Conservation (phyloP, 2,329 filamentous ascomycete genomes). For the Exophiala mesophila region DNA sequence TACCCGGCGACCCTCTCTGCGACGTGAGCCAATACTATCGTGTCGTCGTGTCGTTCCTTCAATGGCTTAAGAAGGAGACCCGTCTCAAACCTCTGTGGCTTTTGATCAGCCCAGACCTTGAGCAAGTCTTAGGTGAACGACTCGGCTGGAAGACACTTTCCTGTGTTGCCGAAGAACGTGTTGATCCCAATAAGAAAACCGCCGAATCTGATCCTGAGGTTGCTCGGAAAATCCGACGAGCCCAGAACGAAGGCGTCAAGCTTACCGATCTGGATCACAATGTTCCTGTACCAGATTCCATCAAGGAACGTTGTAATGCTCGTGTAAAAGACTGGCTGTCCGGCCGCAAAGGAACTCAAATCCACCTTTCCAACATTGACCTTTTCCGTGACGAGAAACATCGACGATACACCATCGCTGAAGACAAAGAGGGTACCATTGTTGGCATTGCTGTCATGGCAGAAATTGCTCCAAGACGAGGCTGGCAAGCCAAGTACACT, state of each 20-base stretch:
- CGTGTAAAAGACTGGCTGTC: constrained; percentile 75
- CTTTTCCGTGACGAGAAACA: constrained; percentile 83
- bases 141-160: constrained; percentile 85
- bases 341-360: constrained; percentile 75
- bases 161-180: constrained; percentile 81
- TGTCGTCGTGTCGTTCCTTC: constrained; percentile 69
- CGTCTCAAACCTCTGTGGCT: constrained; percentile 81
- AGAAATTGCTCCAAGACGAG: constrained; percentile 72
- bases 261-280: constrained; percentile 68
- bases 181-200: constrained; percentile 66
- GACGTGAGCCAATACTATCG: constrained; percentile 69
- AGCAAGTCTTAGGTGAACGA: constrained; percentile 72
- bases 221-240: constrained; percentile 71
- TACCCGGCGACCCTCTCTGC: constrained; percentile 83
- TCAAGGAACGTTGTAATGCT: constrained; percentile 64
- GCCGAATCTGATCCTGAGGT: constrained; percentile 62
- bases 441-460: constrained; percentile 75
- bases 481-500: constrained; percentile 95
- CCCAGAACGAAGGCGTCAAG: constrained; percentile 78
- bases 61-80: constrained; percentile 66
- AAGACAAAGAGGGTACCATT: constrained; percentile 67
- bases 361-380: constrained; percentile 83
- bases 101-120: constrained; percentile 71
- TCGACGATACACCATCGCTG: constrained; percentile 78
- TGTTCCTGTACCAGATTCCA: constrained; percentile 57